Percentiles rank a stretch among this genome's conserved stretches.
Conservation (phyloP, 1,139 yeast species). For the Debaryomycetaceae sp. region DNA sequence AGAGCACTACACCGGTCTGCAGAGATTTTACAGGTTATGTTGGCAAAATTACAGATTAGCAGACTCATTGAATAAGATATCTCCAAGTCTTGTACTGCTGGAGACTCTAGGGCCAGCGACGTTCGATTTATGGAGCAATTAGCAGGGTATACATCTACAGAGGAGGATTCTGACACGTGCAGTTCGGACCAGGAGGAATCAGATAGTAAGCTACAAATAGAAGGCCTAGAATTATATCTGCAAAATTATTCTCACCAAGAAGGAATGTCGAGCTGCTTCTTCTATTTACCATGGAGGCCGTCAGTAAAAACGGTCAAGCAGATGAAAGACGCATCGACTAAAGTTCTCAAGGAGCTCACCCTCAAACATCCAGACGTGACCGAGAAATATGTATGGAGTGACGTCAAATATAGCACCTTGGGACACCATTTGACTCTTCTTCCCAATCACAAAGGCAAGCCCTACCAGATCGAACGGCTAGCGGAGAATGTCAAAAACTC, state of each 20-base stretch:
- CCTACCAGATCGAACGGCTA: conserved; percentile 4
- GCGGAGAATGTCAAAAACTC: conserved; percentile 5
- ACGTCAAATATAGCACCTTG: conserved; percentile 1
- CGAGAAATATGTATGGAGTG: conserved; percentile 2
- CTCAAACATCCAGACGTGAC: not conserved
- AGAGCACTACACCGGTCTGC: too few relatives aligned
- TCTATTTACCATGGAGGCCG: conserved; percentile 14
- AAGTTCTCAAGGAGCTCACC: conserved; percentile 3
- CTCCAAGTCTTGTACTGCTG: not conserved
- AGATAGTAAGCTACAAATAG: conserved; percentile 2
- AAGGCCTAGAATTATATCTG: conserved; percentile 10
- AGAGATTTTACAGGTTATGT: not conserved
- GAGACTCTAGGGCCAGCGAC: not conserved
- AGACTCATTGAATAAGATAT: not conserved
- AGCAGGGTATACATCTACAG: conserved; percentile 1
- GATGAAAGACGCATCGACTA: conserved; percentile 5
- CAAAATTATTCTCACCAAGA: conserved; percentile 10
- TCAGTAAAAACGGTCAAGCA: conserved; percentile 6
- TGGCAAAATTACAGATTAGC: not conserved
- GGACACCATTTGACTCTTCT: conserved; percentile 7
- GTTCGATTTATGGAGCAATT: conserved; percentile 1
- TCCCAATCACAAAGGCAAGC: conserved; percentile 7
- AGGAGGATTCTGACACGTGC: conserved; percentile 3
- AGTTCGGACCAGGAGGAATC: not conserved
- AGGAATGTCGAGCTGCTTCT: conserved; percentile 10